A percentile compares a stretch with the other conserved stretches of the same genome.
Conservation (phyloP, 2,329 filamentous ascomycete genomes). For the Colletotrichum limetticola region DNA sequence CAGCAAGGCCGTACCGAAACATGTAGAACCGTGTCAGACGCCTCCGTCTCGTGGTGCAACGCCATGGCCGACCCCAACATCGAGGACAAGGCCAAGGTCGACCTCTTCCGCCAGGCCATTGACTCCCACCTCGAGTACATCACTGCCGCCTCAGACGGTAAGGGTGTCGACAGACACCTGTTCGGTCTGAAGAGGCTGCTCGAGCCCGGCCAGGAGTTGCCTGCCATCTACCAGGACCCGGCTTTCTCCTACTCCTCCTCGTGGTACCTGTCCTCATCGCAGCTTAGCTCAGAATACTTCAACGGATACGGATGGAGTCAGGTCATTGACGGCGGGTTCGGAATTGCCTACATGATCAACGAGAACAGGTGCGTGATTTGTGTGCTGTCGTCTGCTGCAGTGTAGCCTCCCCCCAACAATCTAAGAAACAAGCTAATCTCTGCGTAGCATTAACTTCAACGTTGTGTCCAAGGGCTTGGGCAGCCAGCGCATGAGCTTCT, state of each 20-base stretch:
- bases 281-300: conserved; percentile 96
- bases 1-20: conserved; percentile 97
- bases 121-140: conserved; percentile 92
- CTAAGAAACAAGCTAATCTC: conserved; percentile 21
- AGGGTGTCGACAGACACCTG: conserved; percentile 95
- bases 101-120: conserved; percentile 85
- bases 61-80: conserved; percentile 79
- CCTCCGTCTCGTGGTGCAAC: conserved; percentile 89
- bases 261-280: conserved; percentile 90
- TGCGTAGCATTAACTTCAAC: conserved; percentile 90
- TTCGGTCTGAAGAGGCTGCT: conserved; percentile 95
- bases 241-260: conserved; percentile 84
- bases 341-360: conserved; percentile 99
- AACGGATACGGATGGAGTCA: conserved; percentile 99
- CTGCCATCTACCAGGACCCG: conserved; percentile 87
- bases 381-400: not conserved
- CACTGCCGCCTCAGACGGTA: conserved; percentile 86
- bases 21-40: conserved; percentile 90
- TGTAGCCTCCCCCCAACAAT: not conserved
- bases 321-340: conserved; percentile 94
- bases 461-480: conserved; percentile 94
- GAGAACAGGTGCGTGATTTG: conserved; percentile 79
- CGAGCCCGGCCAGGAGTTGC: conserved; percentile 81
- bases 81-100: conserved; percentile 72
- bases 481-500: conserved; percentile 93